Base-by-base conservation (phyloP, 257 asterid genomes). In the Plantago major region DNA sequence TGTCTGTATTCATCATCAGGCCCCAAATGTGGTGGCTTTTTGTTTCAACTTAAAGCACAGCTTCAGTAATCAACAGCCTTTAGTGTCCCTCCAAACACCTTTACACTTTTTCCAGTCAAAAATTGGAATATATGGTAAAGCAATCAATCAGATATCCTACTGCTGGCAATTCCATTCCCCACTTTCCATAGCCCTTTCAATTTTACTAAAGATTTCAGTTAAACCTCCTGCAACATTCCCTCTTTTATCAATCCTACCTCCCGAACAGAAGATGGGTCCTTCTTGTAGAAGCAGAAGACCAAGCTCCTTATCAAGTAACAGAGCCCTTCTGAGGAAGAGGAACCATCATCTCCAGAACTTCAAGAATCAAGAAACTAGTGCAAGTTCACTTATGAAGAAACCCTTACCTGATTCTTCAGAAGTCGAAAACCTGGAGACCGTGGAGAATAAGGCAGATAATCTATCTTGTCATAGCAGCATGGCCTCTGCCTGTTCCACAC, bases 401-500 rank as follows among this genome's bases (percentile, higher is more conserved):
- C 42, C 43, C 58, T 52, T 64, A 5, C 22, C 7, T 1, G 52
- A 37, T 28, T 62, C 67, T 1, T 26, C 44, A 17, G 53, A 30
- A 43, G 13, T 60, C 47, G 75, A 60, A 9, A 60, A 17, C 42
- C 17, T 51, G 16, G 49, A 40, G 9, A 71, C 69, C 42, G 46
- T 11, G 38, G 74, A 51, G 26, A 53, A 40, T 22, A 28, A 7
- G 9, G 55, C 37, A 12, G 70, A 60, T 8, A 64, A 55, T 26
- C 3, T 43, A 10, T 19, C 67, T 60, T 60, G 54, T 43, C 44
- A 45, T 18, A 26, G 18, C 18, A 26, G 18, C 18, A 18, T 17
- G 38, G 63, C 17, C 48, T 67, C 72, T 67, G 56, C 56, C 15
- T 86, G 95, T 54, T 67, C 78, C 0, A 89, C 97, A 17, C 97